Evolutionary conservation across 257 asterid species (phyloP).

Genomic region (Fraxinus excelsior): DNA sequence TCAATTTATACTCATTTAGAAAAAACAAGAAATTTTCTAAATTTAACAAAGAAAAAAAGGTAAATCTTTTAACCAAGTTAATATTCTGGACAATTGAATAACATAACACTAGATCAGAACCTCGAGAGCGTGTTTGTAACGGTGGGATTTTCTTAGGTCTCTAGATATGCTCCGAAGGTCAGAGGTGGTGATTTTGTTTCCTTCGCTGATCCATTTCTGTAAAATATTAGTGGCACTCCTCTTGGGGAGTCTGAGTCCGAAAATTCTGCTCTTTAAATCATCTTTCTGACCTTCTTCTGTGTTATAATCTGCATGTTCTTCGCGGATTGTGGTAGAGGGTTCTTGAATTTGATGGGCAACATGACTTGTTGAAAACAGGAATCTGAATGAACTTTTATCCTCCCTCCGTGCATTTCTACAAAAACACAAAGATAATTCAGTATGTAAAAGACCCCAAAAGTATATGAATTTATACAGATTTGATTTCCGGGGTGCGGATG

Average conservation of each 20-base stretch:
- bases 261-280: slow-evolving; percentile 81
- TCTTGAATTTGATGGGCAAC: slow-evolving; percentile 33
- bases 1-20: background rate
- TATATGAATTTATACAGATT: background rate
- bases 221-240: slow-evolving; percentile 77
- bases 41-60: background rate
- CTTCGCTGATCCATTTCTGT: slow-evolving; percentile 77
- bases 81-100: background rate
- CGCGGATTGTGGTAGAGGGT: slow-evolving; percentile 18
- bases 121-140: slow-evolving; percentile 95
- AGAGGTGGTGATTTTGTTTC: slow-evolving; percentile 48
- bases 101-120: slow-evolving; percentile 28
- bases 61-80: slow-evolving; percentile 2
- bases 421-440: background rate
- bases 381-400: slow-evolving; percentile 38
- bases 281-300: slow-evolving; percentile 46
- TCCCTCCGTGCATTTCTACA: slow-evolving; percentile 41
- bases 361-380: slow-evolving; percentile 54
- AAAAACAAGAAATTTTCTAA: background rate
- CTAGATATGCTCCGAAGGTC: slow-evolving; percentile 79
- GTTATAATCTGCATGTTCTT: slow-evolving; percentile 24
- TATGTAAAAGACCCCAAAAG: background rate
- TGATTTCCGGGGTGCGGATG: background rate
- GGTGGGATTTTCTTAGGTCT: slow-evolving; percentile 67
- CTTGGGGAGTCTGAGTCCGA: slow-evolving; percentile 81